A percentile compares a stretch with the other conserved stretches of the same genome.
Conservation (phyloP, 345 rosid genomes). For the Syzygium jambos region DNA sequence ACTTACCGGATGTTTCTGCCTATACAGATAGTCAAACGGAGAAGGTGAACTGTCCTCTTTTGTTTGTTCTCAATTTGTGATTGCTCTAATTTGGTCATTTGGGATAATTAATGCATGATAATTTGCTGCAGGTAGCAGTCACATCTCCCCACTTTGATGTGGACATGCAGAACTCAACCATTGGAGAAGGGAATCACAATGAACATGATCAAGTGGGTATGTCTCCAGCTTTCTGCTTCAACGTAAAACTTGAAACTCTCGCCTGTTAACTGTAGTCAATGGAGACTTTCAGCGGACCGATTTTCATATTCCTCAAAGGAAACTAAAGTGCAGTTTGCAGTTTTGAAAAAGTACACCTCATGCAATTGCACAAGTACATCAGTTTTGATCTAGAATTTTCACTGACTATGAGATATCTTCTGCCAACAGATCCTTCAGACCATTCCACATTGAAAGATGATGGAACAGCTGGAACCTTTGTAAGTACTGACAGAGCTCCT, state of each 20-base stretch:
- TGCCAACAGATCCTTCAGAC: constrained; percentile 26
- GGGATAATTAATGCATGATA: constrained; percentile 19
- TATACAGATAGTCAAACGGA: constrained; percentile 13
- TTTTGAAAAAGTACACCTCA: neutral
- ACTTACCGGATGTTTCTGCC: constrained; percentile 11
- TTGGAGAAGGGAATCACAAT: constrained; percentile 12
- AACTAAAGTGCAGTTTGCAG: neutral
- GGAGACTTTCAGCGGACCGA: neutral
- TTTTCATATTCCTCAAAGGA: neutral
- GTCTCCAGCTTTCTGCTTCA: constrained; percentile 4
- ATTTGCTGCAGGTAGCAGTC: constrained; percentile 19
- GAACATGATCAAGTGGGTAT: constrained; percentile 31
- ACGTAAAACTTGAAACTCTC: neutral
- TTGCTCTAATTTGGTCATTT: constrained; percentile 3
- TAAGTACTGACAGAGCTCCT: constrained; percentile 19
- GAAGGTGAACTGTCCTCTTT: constrained; percentile 17
- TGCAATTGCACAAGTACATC: neutral
- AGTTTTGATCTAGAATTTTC: neutral
- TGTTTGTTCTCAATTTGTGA: neutral
- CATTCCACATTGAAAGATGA: constrained; percentile 19
- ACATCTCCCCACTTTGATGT: constrained; percentile 10
- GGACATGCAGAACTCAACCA: constrained; percentile 10
- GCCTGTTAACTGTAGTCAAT: neutral
- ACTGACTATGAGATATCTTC: neutral
- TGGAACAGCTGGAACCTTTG: constrained; percentile 12